phyloP scores from a whole-genome alignment of 768 basidiomycete genomes.

The Termitomyces sp. region DNA sequence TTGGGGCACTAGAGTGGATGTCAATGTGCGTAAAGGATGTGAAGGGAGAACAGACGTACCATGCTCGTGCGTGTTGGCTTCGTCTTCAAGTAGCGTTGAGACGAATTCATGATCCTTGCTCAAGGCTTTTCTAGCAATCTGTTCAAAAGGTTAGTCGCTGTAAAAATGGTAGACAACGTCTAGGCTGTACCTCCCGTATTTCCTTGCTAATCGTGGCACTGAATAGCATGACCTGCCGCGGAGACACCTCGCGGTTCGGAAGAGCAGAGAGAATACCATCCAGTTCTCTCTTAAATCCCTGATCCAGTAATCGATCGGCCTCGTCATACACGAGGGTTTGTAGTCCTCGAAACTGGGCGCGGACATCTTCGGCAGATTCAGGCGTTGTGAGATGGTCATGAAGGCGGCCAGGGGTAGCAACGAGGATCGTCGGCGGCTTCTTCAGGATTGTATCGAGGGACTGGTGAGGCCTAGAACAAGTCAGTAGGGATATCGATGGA shows the following conservation, averaged over 20 bases:
- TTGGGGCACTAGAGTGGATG: constrained; percentile 39
- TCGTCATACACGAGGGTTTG: constrained; percentile 64
- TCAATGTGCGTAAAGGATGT: not conserved
- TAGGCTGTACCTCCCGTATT: constrained; percentile 46
- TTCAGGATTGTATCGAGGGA: constrained; percentile 22
- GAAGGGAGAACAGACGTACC: constrained; percentile 30
- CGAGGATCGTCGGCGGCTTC: constrained; percentile 50
- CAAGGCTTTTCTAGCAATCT: constrained; percentile 24
- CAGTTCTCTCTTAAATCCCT: constrained; percentile 68
- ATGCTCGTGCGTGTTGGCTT: constrained; percentile 61
- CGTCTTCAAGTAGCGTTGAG: constrained; percentile 56
- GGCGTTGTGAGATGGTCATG: constrained; percentile 60
- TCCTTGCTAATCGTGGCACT: constrained; percentile 76
- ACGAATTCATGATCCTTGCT: constrained; percentile 43
- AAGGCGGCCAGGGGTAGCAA: constrained; percentile 77
- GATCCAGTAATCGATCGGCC: constrained; percentile 72
- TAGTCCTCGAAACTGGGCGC: constrained; percentile 34
- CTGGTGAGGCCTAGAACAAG: not conserved
- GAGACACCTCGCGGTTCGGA: constrained; percentile 45
- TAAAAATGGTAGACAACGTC: not conserved
- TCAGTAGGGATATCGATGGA: not conserved
- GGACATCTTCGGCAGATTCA: constrained; percentile 1
- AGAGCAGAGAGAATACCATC: constrained; percentile 55
- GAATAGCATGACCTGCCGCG: constrained; percentile 67
- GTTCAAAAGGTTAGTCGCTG: not conserved